These are phyloP conservation scores for Ricinus communis DNA, from an alignment of 345 rosid genomes.

Conservation along the genomic window DNA sequence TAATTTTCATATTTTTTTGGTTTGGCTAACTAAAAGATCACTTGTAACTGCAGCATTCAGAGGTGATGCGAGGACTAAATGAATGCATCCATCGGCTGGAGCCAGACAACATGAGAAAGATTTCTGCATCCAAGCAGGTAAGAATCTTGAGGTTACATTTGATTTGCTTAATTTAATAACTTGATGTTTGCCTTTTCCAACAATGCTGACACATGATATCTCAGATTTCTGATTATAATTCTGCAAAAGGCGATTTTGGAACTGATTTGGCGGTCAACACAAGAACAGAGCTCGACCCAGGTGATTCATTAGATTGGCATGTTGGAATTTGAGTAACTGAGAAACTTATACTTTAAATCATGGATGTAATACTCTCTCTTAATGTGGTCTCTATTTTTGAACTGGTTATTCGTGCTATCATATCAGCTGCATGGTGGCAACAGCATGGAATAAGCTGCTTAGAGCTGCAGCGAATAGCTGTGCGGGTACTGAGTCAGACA, in stretches of 20 bases:
- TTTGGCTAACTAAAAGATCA: background rate
- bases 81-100: conserved; percentile 87
- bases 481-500: conserved; percentile 71
- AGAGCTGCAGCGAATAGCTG: conserved; percentile 80
- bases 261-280: conserved; percentile 27
- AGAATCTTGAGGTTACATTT: background rate
- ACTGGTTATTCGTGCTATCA: conserved; percentile 2
- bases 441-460: conserved; percentile 79
- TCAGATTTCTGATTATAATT: conserved; percentile 79
- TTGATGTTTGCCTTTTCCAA: background rate
- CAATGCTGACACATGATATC: conserved; percentile 2
- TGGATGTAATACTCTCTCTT: background rate
- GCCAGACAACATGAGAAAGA: conserved; percentile 64
- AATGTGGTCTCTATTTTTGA: background rate
- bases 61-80: conserved; percentile 77
- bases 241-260: conserved; percentile 56
- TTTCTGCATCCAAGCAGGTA: conserved; percentile 92
- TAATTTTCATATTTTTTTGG: background rate
- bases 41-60: conserved; percentile 55
- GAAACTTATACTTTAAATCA: background rate
- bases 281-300: conserved; percentile 87
- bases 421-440: conserved; percentile 84
- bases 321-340: background rate
- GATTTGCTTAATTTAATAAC: background rate
- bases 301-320: conserved; percentile 30